A percentile compares a stretch with the other conserved stretches of the same genome.
These are phyloP conservation scores for Raphanus sativus DNA, from an alignment of 345 rosid species.

Conservation along the genomic window DNA sequence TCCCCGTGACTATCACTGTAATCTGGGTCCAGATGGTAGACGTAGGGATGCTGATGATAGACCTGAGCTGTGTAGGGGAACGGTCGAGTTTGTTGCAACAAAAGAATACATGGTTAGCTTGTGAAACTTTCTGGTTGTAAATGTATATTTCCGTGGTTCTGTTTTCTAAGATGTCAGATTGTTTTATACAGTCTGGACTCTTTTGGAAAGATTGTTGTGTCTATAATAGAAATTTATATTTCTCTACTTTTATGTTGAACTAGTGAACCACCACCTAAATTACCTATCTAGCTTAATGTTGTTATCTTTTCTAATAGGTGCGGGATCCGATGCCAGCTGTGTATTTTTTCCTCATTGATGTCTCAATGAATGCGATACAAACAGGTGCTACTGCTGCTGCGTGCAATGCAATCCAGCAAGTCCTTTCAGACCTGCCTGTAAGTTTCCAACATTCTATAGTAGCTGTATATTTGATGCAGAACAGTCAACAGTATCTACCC, in stretches of 20 bases:
- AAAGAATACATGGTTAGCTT: constrained; percentile 90
- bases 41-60: constrained; percentile 96
- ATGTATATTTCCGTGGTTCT: background rate
- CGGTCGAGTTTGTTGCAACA: constrained; percentile 90
- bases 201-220: constrained; percentile 13
- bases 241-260: background rate
- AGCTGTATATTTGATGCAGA: background rate
- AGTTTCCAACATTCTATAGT: constrained; percentile 37
- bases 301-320: constrained; percentile 50
- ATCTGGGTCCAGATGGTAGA: constrained; percentile 90
- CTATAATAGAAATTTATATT: background rate
- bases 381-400: constrained; percentile 98
- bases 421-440: constrained; percentile 90
- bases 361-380: constrained; percentile 87
- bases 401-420: constrained; percentile 91
- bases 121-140: constrained; percentile 44
- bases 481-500: constrained; percentile 3
- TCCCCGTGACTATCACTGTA: constrained; percentile 87
- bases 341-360: constrained; percentile 91
- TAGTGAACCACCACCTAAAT: background rate
- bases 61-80: constrained; percentile 92
- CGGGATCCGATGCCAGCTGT: constrained; percentile 99
- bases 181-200: background rate
- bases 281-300: constrained; percentile 16
- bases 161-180: constrained; percentile 5